Base-by-base conservation (phyloP, 2,329 filamentous ascomycete species). In the Fusarium nematophilum region DNA sequence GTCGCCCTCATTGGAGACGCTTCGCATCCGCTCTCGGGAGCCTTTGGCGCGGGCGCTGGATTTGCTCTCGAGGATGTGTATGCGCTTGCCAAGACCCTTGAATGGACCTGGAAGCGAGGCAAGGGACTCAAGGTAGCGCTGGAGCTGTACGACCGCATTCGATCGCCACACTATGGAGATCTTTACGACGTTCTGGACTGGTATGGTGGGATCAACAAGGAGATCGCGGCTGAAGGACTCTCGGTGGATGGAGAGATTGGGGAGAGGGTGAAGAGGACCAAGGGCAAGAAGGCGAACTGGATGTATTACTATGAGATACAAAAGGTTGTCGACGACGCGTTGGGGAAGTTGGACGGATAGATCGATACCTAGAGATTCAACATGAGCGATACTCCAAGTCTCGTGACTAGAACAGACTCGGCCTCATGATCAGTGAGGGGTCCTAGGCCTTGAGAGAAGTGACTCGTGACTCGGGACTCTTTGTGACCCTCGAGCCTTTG, bases 1-100 rank as follows among this genome's bases (percentile, higher is more conserved):
- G 63, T 84, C 3, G 83, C 79, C 6, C 73, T 86, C 4, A 76
- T 85, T 1, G 83, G 83, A 8, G 83, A 86, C 59, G 78, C 82
- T 0, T 85, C 81, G 1, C 83, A 86, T 65, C 81, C 83, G 1
- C 73, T 84, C 0, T 82, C 81, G 0, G 81, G 81, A 0, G 75
- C 74, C 0, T 78, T 78, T 33, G 75, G 75, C 1, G 73, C 75
- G 0, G 75, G 75, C 0, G 75, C 75, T 0, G 74, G 73, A 0
- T 77, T 76, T n/a, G 75, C 74, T 3, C 65, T 77, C 39, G 74
- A 76, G 46, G 71, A 73, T 18, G 68, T 65, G 1, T 73, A 65
- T 11, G 60, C 66, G 15, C 45, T 73, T 4, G 37, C 65, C 2
- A 66, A 57, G 40, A 52, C 54, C 14, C 30, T 73, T 6, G 65